Conservation (phyloP, 2,329 filamentous ascomycete species). For the Fusarium nodosum region DNA sequence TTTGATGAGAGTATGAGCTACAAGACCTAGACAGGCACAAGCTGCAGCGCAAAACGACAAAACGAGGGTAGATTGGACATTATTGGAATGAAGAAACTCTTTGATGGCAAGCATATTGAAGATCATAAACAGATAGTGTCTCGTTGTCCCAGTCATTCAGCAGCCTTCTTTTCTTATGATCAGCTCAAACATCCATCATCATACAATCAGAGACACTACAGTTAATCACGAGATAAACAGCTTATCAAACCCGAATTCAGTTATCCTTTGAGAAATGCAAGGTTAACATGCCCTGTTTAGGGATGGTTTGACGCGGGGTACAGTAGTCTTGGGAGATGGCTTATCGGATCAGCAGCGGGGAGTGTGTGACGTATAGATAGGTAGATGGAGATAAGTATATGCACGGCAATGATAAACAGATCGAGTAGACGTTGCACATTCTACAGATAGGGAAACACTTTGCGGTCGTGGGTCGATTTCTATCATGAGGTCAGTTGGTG, state of each 20-base stretch:
- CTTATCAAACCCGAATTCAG: conserved; percentile 25
- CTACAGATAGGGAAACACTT: conserved; percentile 28
- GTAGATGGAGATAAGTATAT: conserved; percentile 2
- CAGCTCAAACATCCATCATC: neutral
- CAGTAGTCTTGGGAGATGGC: conserved; percentile 1
- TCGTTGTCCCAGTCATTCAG: conserved; percentile 1
- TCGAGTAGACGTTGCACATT: conserved; percentile 2
- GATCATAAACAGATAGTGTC: neutral
- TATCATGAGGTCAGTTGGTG: neutral
- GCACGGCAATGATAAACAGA: conserved; percentile 6
- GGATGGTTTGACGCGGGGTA: conserved; percentile 42
- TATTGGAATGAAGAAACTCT: conserved; percentile 16
- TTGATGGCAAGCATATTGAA: conserved; percentile 36
- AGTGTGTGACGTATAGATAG: conserved; percentile 26
- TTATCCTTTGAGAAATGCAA: conserved; percentile 30
- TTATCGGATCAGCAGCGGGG: conserved; percentile 35
- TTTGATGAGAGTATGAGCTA: conserved; percentile 39
- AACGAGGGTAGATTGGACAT: conserved; percentile 19
- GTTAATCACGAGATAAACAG: conserved; percentile 22
- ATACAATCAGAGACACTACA: neutral
- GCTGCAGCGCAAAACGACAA: conserved; percentile 20
- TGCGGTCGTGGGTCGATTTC: conserved; percentile 10
- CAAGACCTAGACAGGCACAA: conserved; percentile 31
- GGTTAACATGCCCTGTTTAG: conserved; percentile 41
- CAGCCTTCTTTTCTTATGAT: conserved; percentile 37